Evolutionary conservation across 2,329 filamentous ascomycete species (phyloP).

Genomic region (Sodiomyces alkalinus): DNA sequence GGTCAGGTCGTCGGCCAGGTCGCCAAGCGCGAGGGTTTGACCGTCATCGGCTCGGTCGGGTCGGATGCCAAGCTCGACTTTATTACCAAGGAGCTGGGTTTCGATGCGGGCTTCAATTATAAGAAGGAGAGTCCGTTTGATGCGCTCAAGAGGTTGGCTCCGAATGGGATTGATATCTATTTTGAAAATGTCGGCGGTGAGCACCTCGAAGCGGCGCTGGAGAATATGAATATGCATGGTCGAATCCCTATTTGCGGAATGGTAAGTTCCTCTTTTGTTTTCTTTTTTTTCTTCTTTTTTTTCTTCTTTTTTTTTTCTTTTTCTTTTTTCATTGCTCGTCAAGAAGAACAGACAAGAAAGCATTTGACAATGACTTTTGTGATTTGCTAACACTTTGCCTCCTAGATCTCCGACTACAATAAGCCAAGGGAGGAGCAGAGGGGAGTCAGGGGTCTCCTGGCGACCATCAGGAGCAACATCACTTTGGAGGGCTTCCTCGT

Average conservation of each 20-base stretch:
- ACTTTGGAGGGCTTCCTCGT: conserved; percentile 68
- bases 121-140: conserved; percentile 61
- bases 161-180: conserved; percentile 60
- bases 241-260: conserved; percentile 50
- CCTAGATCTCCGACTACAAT: conserved; percentile 66
- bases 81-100: conserved; percentile 32
- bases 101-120: conserved; percentile 65
- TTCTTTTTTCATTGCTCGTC: no score
- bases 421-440: conserved; percentile 34
- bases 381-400: no score
- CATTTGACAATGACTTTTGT: conserved; percentile 9
- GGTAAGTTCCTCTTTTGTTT: conserved; percentile 24
- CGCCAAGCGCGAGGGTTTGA: conserved; percentile 66
- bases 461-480: conserved; percentile 53
- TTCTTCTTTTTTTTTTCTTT: no score
- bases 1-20: conserved; percentile 74
- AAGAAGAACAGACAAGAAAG: no score
- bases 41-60: conserved; percentile 67
- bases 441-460: conserved; percentile 49
- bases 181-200: conserved; percentile 40
- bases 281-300: not conserved
- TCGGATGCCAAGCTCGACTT: conserved; percentile 67
- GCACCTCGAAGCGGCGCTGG: conserved; percentile 30
- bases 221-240: conserved; percentile 41
- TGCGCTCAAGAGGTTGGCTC: conserved; percentile 55